Evolutionary conservation across 2,329 filamentous ascomycete genomes (phyloP), one percentile per base, ranked within the genome.

Genomic region (Fusarium graminum): DNA sequence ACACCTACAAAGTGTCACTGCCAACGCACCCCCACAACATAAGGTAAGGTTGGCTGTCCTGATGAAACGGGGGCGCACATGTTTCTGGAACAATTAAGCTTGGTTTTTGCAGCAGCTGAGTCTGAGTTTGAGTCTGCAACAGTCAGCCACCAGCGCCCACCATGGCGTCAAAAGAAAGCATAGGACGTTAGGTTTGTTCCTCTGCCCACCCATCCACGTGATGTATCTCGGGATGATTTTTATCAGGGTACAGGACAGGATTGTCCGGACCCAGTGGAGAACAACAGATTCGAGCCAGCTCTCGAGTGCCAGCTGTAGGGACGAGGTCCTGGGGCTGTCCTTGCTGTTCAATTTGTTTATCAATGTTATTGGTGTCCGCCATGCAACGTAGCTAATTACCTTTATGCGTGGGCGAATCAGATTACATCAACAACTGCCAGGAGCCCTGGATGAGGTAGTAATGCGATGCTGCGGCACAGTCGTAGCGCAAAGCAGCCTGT

Each of bases 11-110:
- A 19, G 55, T 55, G 57, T 43, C 57, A 62, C 28, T n/a, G 7
- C 13, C 30, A 17, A 22, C 45, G 22, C 39, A 49, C 58, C 57
- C 49, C 44, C 26, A 52, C 44, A 36, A 39, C 36, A 62, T 34
- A 25, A 34, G 38, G 22, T 22, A 22, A 22, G 22, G 22, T 22
- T 22, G 22, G 22, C 36, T 22, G n/a, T 42, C 39, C 19, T 41
- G 42, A 40, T 64, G 60, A 65, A 64, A 63, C 45, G 58, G 43
- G 63, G 25, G 41, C 52, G 44, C 59, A 46, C 59, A 63, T 63
- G 60, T 59, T 63, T 63, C 51, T 63, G 52, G 51, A 63, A 63
- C 52, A 58, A 43, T 29, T 40, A 44, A 22, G 26, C 29, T 34
- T 26, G 40, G 26, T 22, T 55, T 39, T 56, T 38, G 30, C 50